Base-by-base conservation (phyloP, 23 red algal species). In the Porphyridium purpureum region DNA sequence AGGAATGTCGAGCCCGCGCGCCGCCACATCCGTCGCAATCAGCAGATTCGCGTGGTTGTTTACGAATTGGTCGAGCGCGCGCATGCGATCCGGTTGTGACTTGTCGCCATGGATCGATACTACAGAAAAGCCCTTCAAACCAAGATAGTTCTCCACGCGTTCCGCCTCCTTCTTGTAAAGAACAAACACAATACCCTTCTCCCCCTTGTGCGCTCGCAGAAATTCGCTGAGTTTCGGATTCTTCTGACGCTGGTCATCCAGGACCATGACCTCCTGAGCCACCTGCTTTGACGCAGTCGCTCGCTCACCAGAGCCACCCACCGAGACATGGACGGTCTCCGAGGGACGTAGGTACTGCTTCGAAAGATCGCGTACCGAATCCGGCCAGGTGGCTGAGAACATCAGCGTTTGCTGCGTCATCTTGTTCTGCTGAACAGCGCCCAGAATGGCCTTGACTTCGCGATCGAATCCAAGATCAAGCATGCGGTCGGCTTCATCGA, bases 381-480 rank as follows among this genome's bases (percentile, higher is more conserved):
- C 44, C 26, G 90, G 90, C 48, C 85, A 98, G 19, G 90, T 98
- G 4, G 90, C 90, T 24, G 77, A 84, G 56, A 98, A 98, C 80
- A 98, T 86, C 17, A 98, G 60, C 20, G 90, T 98, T 41, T 86
- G 90, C 9, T 80, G 70, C 29, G 80, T 35, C 17, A 60, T 63
- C 1, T 75, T 56, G 20, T 86, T 68, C 1, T 59, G 56, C 48
- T 50, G 69, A 4, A 66, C 15, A 38, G 34, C 27, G 29, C 24
- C 42, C 4, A 93, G 47, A 55, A 98, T 98, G 29, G 80, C 79
- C 8, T 80, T 78, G 55, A 98, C 86, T 64, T 98, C 79, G 30
- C 79, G 90, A 57, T 98, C 90, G 44, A 98, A 98, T 17, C 90
- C 90, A 78, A 98, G 85, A 58, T 98, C 90, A 28, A 98, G 59